Evolutionary conservation across 2,329 filamentous ascomycete genomes (phyloP), one percentile per base, ranked within the genome.

Genomic region (Talaromyces sp.): DNA sequence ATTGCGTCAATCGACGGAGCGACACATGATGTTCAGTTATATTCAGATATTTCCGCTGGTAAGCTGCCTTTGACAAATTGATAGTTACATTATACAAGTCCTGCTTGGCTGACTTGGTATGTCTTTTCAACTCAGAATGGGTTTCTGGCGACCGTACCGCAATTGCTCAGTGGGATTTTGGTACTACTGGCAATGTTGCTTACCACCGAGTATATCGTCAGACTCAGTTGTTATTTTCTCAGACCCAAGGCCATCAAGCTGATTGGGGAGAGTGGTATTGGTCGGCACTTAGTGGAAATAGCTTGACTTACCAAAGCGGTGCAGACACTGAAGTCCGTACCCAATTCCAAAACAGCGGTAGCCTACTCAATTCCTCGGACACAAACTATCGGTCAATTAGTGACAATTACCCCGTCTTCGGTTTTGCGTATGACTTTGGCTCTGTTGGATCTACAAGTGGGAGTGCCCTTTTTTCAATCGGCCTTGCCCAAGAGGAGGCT

Each of bases 41-140:
- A 93, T 69, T 81, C 87, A 26, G 89, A 92, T 68, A 86, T 90
- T 32, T 86, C 87, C 57, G 86, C 84, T 58, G 86, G 86, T 88
- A 71, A 70, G 82, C 73, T 41, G 24, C 24, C 8, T 9, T 3
- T 17, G 1, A 70, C 82, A 72, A 27, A 43, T 21, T 27, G 8
- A 14, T 4, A 35, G 13, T 35, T 35, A 35, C 32, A 35, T 14
- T 13, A 5, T 13, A 17, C 4, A 4, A 14, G 14, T 35, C 1
- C 5, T 35, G 2, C 4, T 35, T 2, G 11, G 32, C 13, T 35
- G 3, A 35, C 32, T 35, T 35, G 32, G 32, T 4, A 35, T 35
- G 13, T 14, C 4, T 35, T 35, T 35, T 35, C 32, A 35, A 35
- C 13, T 13, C 13, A 90, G 89, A 92, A 80, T 91, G 87, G 85